Percentiles rank a stretch among this genome's conserved stretches.
Conservation (phyloP, 2,329 filamentous ascomycete species). For the Colletotrichum liriopes region DNA sequence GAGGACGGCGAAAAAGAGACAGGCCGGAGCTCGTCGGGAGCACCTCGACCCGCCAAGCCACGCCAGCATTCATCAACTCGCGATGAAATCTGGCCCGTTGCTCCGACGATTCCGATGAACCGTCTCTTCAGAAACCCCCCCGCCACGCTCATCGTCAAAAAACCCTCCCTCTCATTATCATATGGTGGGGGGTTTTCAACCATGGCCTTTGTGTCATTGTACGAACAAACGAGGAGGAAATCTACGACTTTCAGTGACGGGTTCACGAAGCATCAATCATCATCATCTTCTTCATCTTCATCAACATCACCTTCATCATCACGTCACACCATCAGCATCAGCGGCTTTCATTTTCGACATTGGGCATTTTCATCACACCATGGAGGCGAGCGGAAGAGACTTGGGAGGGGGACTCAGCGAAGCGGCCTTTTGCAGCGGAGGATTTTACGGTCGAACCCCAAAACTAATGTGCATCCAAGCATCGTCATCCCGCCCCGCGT, state of each 20-base stretch:
- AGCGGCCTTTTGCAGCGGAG: conserved; percentile 4
- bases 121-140: not conserved
- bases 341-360: conserved; percentile 12
- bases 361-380: conserved; percentile 30
- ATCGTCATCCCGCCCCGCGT: not conserved
- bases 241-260: conserved; percentile 26
- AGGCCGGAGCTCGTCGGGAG: conserved; percentile 39
- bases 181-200: not conserved
- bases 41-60: not conserved
- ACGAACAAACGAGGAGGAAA: conserved; percentile 1
- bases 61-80: not conserved
- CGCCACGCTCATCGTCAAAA: not conserved
- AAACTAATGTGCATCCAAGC: conserved; percentile 29
- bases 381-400: not conserved
- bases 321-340: conserved; percentile 28
- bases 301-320: not conserved
- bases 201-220: not conserved
- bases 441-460: not conserved
- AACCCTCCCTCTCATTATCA: not conserved
- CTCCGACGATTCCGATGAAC: conserved; percentile 27
- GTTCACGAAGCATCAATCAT: conserved; percentile 31
- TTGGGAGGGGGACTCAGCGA: not conserved
- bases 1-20: not conserved
- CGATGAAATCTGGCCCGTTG: not conserved
- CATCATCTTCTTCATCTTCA: not conserved